phyloP scores from a whole-genome alignment of 192 early-diverging fungal species.

The Diversispora epigaea region DNA sequence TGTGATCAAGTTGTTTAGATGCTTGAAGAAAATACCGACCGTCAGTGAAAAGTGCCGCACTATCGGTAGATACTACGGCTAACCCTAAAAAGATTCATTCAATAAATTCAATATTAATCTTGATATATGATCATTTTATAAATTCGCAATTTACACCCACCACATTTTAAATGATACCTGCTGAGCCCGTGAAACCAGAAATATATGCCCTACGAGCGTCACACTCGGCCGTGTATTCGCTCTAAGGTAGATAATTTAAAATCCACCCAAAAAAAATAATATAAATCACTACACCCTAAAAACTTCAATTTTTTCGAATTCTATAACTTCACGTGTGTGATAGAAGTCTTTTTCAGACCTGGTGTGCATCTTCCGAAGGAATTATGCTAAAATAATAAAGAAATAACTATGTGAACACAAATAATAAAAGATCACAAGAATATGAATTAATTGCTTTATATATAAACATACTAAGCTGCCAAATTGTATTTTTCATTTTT shows the following conservation, averaged over 20 bases:
- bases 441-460: neutral
- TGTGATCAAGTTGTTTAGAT: slow-evolving; percentile 82
- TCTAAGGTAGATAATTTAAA: slow-evolving; percentile 50
- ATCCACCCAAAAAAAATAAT: neutral
- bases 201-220: slow-evolving; percentile 90
- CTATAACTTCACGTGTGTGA: neutral
- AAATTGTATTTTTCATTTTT: slow-evolving; percentile 26
- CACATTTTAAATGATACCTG: slow-evolving; percentile 53
- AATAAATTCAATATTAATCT: neutral
- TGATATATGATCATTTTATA: neutral
- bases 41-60: slow-evolving; percentile 92
- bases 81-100: slow-evolving; percentile 48
- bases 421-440: neutral
- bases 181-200: slow-evolving; percentile 96
- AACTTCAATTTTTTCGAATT: neutral
- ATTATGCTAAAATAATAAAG: slow-evolving; percentile 63
- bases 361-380: slow-evolving; percentile 96
- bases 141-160: neutral
- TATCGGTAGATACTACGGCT: slow-evolving; percentile 77
- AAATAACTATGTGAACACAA: neutral
- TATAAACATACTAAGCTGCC: slow-evolving; percentile 36
- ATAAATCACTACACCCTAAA: neutral
- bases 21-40: slow-evolving; percentile 98
- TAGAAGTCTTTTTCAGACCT: slow-evolving; percentile 50
- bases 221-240: slow-evolving; percentile 90